Base-by-base conservation (phyloP, 345 rosid genomes). In the Pistacia integerrima region DNA sequence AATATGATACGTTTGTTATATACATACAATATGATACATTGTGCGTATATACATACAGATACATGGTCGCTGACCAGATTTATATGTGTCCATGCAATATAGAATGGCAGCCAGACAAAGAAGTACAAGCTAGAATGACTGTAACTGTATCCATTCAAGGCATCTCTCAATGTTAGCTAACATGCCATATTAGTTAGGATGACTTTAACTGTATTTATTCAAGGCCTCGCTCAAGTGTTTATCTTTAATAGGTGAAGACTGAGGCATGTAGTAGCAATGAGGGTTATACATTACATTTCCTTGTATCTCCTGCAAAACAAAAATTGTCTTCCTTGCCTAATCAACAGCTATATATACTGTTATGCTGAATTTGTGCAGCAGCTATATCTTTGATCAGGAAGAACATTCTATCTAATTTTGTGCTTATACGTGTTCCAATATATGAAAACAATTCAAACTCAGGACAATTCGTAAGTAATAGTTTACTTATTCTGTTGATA, bases 401-500 rank as follows among this genome's bases (percentile, higher is more conserved):
- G 70, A 64, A 49, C 66, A 28, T 36, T 9, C 30, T 22, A 67
- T 48, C 28, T 62, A 59, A 62, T 10, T 61, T 3, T 60, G 5
- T 73, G 30, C 11, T 64, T 48, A 51, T 30, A 16, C 18, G 5
- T 61, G 11, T 56, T 62, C 28, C 60, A 44, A 18, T 74, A 65
- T 36, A 55, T 41, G 63, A 62, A 25, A 68, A 5, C 17, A 14
- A 35, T 46, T 62, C 20, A n/a, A 11, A 30, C 33, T 46, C 4
- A 1, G 49, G 65, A 60, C 35, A 2, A 54, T 49, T 46, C 51
- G 48, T 28, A 60, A 35, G 59, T n/a, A 28, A 48, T 67, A 48
- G 74, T 73, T 75, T 78, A 73, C 76, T 70, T 74, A 48, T 70
- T 78, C 44, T 78, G 22, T 78, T 70, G 49, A 67, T 78, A 97